Conservation (phyloP, 1,284 basidiomycete genomes). For the Leccinum pachyderme region DNA sequence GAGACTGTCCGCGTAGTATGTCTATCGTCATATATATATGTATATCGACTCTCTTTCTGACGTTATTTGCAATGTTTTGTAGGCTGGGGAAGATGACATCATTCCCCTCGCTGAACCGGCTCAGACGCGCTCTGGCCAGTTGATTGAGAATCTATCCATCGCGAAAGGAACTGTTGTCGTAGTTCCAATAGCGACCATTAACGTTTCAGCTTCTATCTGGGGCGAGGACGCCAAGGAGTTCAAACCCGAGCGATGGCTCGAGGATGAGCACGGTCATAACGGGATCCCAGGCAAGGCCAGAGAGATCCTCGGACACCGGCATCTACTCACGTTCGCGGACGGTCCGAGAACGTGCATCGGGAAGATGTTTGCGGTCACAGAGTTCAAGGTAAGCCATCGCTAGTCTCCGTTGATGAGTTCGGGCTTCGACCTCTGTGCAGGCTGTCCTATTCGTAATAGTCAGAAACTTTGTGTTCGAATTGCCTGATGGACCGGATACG, state of each 20-base stretch:
- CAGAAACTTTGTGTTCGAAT: conserved; percentile 43
- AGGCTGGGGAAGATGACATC: conserved; percentile 50
- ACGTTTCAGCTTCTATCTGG: conserved; percentile 53
- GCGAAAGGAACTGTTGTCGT: conserved; percentile 43
- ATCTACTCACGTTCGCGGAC: conserved; percentile 49
- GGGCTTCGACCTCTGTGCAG: conserved; percentile 9
- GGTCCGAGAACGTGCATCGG: conserved; percentile 49
- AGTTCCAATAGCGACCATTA: conserved; percentile 35
- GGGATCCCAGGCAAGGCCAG: conserved; percentile 21
- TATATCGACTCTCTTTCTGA: neutral
- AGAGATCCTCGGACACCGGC: conserved; percentile 40
- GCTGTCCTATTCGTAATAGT: conserved; percentile 45
- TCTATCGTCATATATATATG: neutral
- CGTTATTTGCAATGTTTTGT: conserved; percentile 11
- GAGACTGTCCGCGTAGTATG: conserved; percentile 21
- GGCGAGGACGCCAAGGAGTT: conserved; percentile 38
- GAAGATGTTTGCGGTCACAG: conserved; percentile 42
- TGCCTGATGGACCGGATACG: conserved; percentile 34
- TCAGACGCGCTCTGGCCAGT: conserved; percentile 20
- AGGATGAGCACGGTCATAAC: neutral
- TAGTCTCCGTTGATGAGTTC: too few relatives aligned
- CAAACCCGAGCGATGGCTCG: conserved; percentile 4
- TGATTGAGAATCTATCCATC: conserved; percentile 34
- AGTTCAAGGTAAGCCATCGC: conserved; percentile 24
- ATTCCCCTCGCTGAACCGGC: conserved; percentile 41